phyloP scores from a whole-genome alignment of 2,329 filamentous ascomycete genomes.

The Colletotrichum simmondsii region DNA sequence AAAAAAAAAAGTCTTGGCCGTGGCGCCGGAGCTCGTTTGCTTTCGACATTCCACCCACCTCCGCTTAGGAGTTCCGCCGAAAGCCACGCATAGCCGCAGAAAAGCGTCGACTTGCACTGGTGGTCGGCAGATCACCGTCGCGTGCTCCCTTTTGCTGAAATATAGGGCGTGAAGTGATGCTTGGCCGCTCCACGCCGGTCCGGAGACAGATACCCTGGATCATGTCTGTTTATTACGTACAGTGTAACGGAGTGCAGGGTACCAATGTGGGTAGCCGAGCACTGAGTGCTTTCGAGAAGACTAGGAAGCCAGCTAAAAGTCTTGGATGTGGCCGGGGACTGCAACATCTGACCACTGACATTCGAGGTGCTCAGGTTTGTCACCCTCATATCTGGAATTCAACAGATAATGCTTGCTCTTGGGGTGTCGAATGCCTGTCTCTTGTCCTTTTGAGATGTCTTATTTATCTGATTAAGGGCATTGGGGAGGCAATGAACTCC shows the following conservation, averaged over 20 bases:
- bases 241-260: conserved; percentile 8
- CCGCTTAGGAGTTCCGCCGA: conserved; percentile 9
- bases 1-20: conserved; percentile 23
- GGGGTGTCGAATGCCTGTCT: not conserved
- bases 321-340: not conserved
- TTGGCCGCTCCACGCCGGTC: not conserved
- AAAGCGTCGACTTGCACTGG: not conserved
- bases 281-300: not conserved
- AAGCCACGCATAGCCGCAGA: conserved; percentile 10
- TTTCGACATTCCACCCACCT: conserved; percentile 10
- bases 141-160: not conserved
- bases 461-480: not conserved
- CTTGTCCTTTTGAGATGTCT: not conserved
- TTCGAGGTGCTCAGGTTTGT: not conserved
- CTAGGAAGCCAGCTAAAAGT: not conserved
- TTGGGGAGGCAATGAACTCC: not conserved
- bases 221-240: conserved; percentile 19
- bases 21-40: not conserved
- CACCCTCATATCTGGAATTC: not conserved
- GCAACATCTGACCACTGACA: conserved; percentile 1
- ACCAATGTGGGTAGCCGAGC: conserved; percentile 13
- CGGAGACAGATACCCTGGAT: not conserved
- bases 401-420: not conserved
- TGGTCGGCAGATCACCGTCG: not conserved
- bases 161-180: conserved; percentile 2